Percentiles rank a stretch among this genome's conserved stretches.
phyloP scores from a whole-genome alignment of 345 rosid genomes.

The Salix caprea region DNA sequence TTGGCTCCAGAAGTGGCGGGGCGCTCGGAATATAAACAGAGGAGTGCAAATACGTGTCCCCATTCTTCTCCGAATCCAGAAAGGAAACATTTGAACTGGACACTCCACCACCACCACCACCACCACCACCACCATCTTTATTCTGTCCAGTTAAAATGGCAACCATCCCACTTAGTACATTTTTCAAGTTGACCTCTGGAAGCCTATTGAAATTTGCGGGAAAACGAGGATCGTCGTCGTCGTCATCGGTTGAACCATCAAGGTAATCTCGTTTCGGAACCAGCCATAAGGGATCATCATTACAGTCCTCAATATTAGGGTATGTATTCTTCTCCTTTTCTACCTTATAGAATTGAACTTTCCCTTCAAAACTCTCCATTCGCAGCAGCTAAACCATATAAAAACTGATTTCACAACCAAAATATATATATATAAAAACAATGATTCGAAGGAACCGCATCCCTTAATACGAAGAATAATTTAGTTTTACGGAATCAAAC shows the following conservation, averaged over 20 bases:
- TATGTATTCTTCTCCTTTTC: conserved; percentile 17
- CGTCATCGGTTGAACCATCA: conserved; percentile 48
- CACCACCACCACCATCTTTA: conserved; percentile 23
- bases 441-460: too few species aligned
- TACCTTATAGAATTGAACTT: conserved; percentile 3
- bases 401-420: neutral
- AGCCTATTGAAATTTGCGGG: conserved; percentile 13
- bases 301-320: conserved; percentile 16
- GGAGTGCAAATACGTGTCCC: conserved; percentile 71
- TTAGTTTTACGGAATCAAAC: neutral
- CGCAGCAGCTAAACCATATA: neutral
- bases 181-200: conserved; percentile 82
- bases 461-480: neutral
- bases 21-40: conserved; percentile 96
- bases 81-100: conserved; percentile 70
- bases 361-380: conserved; percentile 23
- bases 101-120: conserved; percentile 20
- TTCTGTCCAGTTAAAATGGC: conserved; percentile 76
- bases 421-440: too few species aligned
- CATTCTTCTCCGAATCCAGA: conserved; percentile 65
- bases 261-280: conserved; percentile 21
- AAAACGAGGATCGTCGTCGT: conserved; percentile 43
- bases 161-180: conserved; percentile 66
- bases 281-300: conserved; percentile 4
- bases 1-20: conserved; percentile 76